Evolutionary conservation across 805 yeast species (phyloP), one percentile per base, ranked within the genome.

Genomic region (Starmerella sirachaensis): DNA sequence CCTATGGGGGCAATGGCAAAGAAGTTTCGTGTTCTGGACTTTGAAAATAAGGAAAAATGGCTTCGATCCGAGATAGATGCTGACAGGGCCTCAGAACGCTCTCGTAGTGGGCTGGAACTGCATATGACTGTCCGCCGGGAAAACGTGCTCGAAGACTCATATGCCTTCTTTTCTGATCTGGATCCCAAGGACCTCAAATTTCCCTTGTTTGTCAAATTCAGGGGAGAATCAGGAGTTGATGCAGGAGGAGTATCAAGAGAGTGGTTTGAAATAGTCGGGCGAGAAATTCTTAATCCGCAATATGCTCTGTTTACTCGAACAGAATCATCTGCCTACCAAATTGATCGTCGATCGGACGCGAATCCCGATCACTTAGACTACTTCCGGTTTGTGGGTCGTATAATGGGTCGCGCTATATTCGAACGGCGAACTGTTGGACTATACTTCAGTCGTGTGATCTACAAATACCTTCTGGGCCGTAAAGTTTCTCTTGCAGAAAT

Each of bases 161-260:
- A 82, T 60, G 65, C 93, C 35, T 68, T 88, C 1, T 59, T 86
- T 28, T 82, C 83, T 54, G 83, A 78, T 65, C 82, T 84, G 50
- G 62, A 80, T 0, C 72, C 74, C 22, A 88, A 79, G 39, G 73
- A 85, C 53, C 39, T 43, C 12, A 29, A 26, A 14, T 34, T 40
- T 8, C 47, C 45, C 4, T 62, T 91, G 48, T 86, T 79, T 35
- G 74, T 91, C 29, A 69, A 70, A n/a, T 91, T 91, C 63, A 76
- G 76, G 45, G 94, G 94, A 1, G 99, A 91, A 58, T 79, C 79
- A 38, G 99, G 97, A 49, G 82, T 91, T 33, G 99, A 91, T 65
- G 98, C 94, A 3, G 99, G 99, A 49, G 99, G 99, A 28, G 77
- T 91, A 12, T 82, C 96, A 0, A 68, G 99, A 53, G 99, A 91